Evolutionary conservation across 2,329 filamentous ascomycete genomes (phyloP).

Genomic region (Colletotrichum spaethianum): DNA sequence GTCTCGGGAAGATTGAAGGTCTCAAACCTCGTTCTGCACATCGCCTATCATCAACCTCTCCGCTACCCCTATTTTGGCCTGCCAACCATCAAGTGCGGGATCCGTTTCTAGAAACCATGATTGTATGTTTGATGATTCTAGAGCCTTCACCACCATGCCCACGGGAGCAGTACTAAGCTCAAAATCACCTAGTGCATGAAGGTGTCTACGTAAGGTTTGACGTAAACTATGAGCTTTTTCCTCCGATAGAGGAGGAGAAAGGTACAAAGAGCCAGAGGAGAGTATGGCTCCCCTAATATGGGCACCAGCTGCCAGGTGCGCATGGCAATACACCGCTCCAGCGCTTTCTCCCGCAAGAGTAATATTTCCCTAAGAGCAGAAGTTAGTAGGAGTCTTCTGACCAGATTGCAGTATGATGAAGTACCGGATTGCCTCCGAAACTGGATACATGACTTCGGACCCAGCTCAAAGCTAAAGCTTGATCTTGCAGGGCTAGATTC

Average conservation of each 20-base stretch:
- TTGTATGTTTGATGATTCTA: conserved; percentile 54
- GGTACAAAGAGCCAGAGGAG: conserved; percentile 57
- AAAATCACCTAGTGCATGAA: not conserved
- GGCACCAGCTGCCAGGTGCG: conserved; percentile 53
- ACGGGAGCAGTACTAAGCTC: conserved; percentile 48
- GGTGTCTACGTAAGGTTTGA: not conserved
- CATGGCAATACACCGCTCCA: conserved; percentile 60
- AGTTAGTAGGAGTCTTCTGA: not conserved
- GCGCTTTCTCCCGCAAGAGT: conserved; percentile 62
- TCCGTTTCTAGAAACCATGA: conserved; percentile 60
- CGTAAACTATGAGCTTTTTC: conserved; percentile 3
- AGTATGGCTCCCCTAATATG: conserved; percentile 53
- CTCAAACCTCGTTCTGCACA: conserved; percentile 56
- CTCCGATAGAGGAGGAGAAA: conserved; percentile 57
- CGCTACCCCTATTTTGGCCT: conserved; percentile 48
- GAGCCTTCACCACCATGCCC: conserved; percentile 50
- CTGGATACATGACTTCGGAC: conserved; percentile 44
- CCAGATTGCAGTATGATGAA: not conserved
- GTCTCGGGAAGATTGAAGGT: too few relatives aligned
- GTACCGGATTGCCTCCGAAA: conserved; percentile 49
- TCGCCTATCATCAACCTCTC: conserved; percentile 59
- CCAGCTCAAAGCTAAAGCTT: conserved; percentile 53
- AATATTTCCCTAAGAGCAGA: conserved; percentile 48
- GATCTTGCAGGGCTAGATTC: conserved; percentile 54
- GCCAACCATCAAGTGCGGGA: conserved; percentile 53